These are phyloP conservation scores for Rhizoclosmatium globosum DNA, from an alignment of 192 early-diverging fungal species.

Conservation along the genomic window DNA sequence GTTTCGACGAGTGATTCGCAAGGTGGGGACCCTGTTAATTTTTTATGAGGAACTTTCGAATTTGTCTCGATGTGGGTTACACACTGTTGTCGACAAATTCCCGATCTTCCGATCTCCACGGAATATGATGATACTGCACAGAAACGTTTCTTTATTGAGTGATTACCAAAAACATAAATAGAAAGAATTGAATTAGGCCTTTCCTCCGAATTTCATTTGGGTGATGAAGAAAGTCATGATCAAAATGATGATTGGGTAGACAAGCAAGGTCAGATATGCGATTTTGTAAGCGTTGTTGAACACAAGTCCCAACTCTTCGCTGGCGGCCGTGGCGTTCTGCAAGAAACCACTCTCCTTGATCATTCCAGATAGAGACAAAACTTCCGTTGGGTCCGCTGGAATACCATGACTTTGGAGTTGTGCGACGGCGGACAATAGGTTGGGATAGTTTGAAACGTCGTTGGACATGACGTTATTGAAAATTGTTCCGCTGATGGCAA, in stretches of 20 bases:
- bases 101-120: too few relatives aligned
- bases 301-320: neutral
- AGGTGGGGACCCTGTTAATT: too few relatives aligned
- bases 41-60: too few relatives aligned
- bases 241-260: slow-evolving; percentile 47
- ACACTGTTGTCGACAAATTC: too few relatives aligned
- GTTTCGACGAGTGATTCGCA: too few relatives aligned
- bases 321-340: slow-evolving; percentile 3
- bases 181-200: too few relatives aligned
- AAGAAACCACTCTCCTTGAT: neutral
- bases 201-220: slow-evolving; percentile 10
- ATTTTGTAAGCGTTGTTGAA: slow-evolving; percentile 15
- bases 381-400: slow-evolving; percentile 13
- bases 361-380: slow-evolving; percentile 7
- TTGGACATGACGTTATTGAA: slow-evolving; percentile 66
- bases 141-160: too few relatives aligned
- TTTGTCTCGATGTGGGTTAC: too few relatives aligned
- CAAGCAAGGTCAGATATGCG: slow-evolving; percentile 36
- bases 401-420: slow-evolving; percentile 12
- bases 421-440: neutral
- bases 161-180: too few relatives aligned
- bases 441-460: slow-evolving; percentile 40
- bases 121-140: too few relatives aligned
- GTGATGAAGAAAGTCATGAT: slow-evolving; percentile 48
- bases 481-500: slow-evolving; percentile 71